These are phyloP conservation scores for Raphanus hybrid DNA, from an alignment of 441 rosid species.

Conservation along the genomic window DNA sequence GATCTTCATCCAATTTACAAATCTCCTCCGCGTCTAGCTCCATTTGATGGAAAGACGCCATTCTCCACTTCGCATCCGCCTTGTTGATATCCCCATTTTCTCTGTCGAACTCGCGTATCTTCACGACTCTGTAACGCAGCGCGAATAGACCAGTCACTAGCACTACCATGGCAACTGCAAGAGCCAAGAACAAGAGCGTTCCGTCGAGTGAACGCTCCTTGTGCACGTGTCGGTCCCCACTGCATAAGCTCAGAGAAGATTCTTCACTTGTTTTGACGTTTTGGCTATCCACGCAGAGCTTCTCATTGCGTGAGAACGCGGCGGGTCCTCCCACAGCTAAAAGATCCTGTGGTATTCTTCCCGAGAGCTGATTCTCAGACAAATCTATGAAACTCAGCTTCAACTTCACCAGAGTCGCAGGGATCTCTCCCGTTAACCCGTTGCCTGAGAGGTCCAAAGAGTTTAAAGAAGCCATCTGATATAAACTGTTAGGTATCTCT, in stretches of 20 bases:
- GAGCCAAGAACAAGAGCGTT: conserved; percentile 50
- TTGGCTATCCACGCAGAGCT: conserved; percentile 59
- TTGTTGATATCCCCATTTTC: conserved; percentile 44
- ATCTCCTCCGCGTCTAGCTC: conserved; percentile 78
- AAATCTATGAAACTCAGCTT: conserved; percentile 81
- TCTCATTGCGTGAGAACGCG: conserved; percentile 64
- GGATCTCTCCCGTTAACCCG: conserved; percentile 62
- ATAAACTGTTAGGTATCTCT: conserved; percentile 54
- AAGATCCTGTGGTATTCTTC: conserved; percentile 64
- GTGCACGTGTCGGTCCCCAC: conserved; percentile 31
- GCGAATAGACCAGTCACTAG: conserved; percentile 52
- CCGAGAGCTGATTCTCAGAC: conserved; percentile 65
- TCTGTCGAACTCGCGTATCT: conserved; percentile 43
- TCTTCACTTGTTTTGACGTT: conserved; percentile 26
- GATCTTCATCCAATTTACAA: conserved; percentile 59
- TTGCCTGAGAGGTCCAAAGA: conserved; percentile 79
- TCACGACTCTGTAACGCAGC: conserved; percentile 55
- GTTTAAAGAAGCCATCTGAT: conserved; percentile 60
- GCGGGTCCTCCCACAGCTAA: conserved; percentile 65
- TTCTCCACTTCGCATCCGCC: conserved; percentile 55
- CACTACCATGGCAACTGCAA: conserved; percentile 48
- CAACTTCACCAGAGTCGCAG: conserved; percentile 55
- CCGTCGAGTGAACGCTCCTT: conserved; percentile 40
- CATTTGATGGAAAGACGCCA: conserved; percentile 63
- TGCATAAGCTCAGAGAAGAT: conserved; percentile 50